phyloP scores from a whole-genome alignment of 2,329 filamentous ascomycete genomes.

The Alternaria tenuissima region DNA sequence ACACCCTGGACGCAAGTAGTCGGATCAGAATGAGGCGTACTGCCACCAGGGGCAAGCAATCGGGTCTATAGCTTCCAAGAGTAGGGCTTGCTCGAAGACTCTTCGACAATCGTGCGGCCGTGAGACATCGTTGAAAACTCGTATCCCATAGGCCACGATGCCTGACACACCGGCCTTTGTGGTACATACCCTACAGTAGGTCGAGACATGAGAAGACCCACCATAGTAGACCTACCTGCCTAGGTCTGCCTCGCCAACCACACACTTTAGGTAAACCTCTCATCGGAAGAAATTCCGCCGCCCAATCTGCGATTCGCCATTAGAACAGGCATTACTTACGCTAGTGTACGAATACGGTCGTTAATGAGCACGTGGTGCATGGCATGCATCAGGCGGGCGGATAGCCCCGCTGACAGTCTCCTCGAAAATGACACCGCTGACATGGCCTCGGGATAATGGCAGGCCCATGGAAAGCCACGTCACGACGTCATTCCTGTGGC shows the following conservation, averaged over 20 bases:
- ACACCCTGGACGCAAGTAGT: background rate
- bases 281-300: background rate
- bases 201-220: background rate
- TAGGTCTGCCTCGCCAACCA: background rate
- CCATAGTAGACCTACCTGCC: background rate
- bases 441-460: conserved; percentile 17
- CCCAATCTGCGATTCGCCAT: conserved; percentile 1
- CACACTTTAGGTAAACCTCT: background rate
- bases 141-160: conserved; percentile 4
- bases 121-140: background rate
- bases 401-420: conserved; percentile 19
- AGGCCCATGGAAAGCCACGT: conserved; percentile 1
- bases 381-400: conserved; percentile 13
- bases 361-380: conserved; percentile 15
- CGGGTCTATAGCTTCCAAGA: background rate
- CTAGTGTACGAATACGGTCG: conserved; percentile 2
- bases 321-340: conserved; percentile 1
- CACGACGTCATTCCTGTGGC: conserved; percentile 3
- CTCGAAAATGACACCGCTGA: conserved; percentile 18
- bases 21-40: conserved; percentile 4
- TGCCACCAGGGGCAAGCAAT: background rate
- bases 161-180: background rate
- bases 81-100: background rate
- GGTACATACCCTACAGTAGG: background rate
- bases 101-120: background rate